phyloP scores from a whole-genome alignment of 2,329 filamentous ascomycete genomes.

The Cladosporium phlei region DNA sequence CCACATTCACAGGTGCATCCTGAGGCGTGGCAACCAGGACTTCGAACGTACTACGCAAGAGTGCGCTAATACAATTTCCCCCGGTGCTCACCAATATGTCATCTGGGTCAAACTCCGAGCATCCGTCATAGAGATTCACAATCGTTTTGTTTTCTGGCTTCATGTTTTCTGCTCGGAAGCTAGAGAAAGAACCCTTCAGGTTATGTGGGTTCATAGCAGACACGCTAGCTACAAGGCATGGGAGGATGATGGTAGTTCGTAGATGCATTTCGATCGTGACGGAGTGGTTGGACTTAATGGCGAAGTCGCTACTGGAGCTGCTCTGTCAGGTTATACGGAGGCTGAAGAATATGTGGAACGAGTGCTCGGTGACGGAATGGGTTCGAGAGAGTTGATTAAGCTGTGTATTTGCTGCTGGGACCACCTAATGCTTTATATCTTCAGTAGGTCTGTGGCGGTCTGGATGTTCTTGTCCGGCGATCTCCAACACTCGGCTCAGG shows the following conservation, averaged over 20 bases:
- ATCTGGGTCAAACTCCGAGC: neutral
- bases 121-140: neutral
- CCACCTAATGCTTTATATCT: conserved; percentile 3
- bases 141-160: neutral
- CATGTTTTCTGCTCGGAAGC: neutral
- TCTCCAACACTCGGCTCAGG: no score
- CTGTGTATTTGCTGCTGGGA: neutral
- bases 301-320: no score
- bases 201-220: neutral
- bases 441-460: conserved; percentile 4
- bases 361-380: no score
- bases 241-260: neutral
- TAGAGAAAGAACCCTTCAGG: neutral
- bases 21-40: neutral
- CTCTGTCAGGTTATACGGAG: no score
- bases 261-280: no score
- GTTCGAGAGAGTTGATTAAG: neutral
- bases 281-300: no score
- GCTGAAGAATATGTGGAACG: no score
- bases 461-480: conserved; percentile 3
- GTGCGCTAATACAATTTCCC: neutral
- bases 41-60: neutral
- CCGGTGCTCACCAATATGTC: neutral
- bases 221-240: neutral
- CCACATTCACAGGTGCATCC: neutral